These are phyloP conservation scores for Uronychia binucleata DNA, from an alignment of 73 alveolate species.

Conservation along the genomic window DNA sequence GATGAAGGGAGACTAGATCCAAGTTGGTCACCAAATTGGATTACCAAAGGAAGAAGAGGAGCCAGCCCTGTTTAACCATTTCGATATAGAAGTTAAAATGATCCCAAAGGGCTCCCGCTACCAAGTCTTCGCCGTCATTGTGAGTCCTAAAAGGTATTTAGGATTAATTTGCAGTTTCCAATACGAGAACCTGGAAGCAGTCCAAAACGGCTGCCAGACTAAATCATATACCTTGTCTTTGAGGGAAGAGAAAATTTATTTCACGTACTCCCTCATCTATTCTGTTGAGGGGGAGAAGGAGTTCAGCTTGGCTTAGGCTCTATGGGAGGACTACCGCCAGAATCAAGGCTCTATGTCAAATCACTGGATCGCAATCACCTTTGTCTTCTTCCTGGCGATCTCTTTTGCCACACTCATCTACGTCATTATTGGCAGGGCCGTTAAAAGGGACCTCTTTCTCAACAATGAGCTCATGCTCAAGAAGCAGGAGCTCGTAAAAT, in stretches of 20 bases:
- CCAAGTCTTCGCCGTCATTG: not conserved
- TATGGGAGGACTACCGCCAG: not conserved
- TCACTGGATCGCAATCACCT: not conserved
- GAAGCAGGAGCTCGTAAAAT: not conserved
- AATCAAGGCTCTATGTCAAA: not conserved
- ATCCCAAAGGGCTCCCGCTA: not conserved
- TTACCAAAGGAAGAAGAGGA: not conserved
- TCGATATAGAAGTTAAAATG: not conserved
- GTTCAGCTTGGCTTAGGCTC: not conserved
- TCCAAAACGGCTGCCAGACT: not conserved
- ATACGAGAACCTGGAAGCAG: not conserved
- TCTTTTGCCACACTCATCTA: slow-evolving; percentile 11
- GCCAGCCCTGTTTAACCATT: not conserved
- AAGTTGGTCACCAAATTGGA: not conserved
- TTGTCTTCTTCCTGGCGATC: slow-evolving; percentile 3
- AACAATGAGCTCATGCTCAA: slow-evolving; percentile 17
- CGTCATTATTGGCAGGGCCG: slow-evolving; percentile 28
- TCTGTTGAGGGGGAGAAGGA: not conserved
- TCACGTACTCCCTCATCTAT: not conserved
- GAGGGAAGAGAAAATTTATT: not conserved
- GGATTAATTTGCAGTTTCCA: not conserved
- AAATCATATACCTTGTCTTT: not conserved
- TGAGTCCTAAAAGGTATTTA: not conserved
- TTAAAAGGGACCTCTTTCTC: slow-evolving; percentile 18
- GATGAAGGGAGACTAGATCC: not conserved